phyloP scores from a whole-genome alignment of 495 filamentous ascomycete species.

The Trichoderma erinaceum region DNA sequence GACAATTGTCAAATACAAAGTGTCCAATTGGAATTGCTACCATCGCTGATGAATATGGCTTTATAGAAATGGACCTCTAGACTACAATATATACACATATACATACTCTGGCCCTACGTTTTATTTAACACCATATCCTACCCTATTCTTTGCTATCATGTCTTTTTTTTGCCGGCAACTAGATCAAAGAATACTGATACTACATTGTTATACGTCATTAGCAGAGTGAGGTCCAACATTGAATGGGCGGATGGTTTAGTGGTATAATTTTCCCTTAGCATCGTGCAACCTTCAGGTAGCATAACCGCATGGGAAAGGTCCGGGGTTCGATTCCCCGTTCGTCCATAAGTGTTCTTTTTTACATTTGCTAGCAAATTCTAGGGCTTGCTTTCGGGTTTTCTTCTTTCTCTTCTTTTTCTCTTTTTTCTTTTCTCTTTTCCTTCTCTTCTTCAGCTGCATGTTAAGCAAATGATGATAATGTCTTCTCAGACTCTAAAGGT shows the following conservation, averaged over 20 bases:
- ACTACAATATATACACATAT: too few species aligned
- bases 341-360: conserved; percentile 22
- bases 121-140: too few species aligned
- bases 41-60: too few species aligned
- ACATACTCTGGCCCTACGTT: too few species aligned
- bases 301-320: conserved; percentile 26
- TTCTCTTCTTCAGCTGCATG: neutral
- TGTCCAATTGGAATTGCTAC: neutral
- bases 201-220: neutral
- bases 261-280: conserved; percentile 17
- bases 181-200: too few species aligned
- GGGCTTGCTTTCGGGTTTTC: neutral
- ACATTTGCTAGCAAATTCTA: neutral
- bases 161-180: too few species aligned
- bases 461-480: too few species aligned
- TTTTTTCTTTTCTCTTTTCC: neutral
- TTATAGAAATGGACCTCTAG: too few species aligned
- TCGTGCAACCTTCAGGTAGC: neutral
- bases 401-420: neutral
- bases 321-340: conserved; percentile 33
- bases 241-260: conserved; percentile 16
- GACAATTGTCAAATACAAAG: too few species aligned
- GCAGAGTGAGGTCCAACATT: neutral
- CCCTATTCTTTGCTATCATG: too few species aligned
- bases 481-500: too few species aligned